Evolutionary conservation across 2,329 filamentous ascomycete species (phyloP).

Genomic region (Clarireedia hainanense): DNA sequence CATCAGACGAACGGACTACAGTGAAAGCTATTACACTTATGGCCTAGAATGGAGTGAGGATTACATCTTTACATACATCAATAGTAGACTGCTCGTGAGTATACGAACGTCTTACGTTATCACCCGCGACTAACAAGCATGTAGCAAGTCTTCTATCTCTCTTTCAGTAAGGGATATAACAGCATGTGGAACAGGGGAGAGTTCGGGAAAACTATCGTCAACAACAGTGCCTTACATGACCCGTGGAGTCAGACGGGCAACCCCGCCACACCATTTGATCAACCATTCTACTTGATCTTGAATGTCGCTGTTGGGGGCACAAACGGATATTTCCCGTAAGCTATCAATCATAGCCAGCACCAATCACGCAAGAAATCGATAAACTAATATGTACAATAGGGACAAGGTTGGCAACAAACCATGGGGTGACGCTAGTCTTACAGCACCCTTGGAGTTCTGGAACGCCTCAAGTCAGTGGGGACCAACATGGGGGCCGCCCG

Average conservation of each 20-base stretch:
- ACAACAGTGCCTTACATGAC: constrained; percentile 35
- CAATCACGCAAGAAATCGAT: not conserved
- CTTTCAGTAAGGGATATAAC: constrained; percentile 21
- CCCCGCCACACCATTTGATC: constrained; percentile 42
- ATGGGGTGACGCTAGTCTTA: constrained; percentile 37
- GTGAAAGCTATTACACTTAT: constrained; percentile 41
- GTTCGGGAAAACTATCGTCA: constrained; percentile 35
- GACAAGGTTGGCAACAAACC: constrained; percentile 39
- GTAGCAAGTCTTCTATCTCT: constrained; percentile 32
- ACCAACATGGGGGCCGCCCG: constrained; percentile 35
- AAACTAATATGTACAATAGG: constrained; percentile 21
- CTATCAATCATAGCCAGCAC: not conserved
- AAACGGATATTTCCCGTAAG: constrained; percentile 41
- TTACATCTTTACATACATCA: constrained; percentile 46
- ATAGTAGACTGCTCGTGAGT: constrained; percentile 33
- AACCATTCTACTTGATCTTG: constrained; percentile 43
- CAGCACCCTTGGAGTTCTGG: constrained; percentile 37
- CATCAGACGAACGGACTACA: constrained; percentile 33
- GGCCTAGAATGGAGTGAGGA: constrained; percentile 45
- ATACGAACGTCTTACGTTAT: not conserved
- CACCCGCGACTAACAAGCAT: constrained; percentile 17
- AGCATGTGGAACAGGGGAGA: constrained; percentile 33
- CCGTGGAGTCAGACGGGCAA: constrained; percentile 35
- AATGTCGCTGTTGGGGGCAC: constrained; percentile 43
- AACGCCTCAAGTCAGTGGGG: constrained; percentile 35